A percentile compares a stretch with the other conserved stretches of the same genome.
phyloP scores from a whole-genome alignment of 495 filamentous ascomycete genomes.

The Viridothelium virens region DNA sequence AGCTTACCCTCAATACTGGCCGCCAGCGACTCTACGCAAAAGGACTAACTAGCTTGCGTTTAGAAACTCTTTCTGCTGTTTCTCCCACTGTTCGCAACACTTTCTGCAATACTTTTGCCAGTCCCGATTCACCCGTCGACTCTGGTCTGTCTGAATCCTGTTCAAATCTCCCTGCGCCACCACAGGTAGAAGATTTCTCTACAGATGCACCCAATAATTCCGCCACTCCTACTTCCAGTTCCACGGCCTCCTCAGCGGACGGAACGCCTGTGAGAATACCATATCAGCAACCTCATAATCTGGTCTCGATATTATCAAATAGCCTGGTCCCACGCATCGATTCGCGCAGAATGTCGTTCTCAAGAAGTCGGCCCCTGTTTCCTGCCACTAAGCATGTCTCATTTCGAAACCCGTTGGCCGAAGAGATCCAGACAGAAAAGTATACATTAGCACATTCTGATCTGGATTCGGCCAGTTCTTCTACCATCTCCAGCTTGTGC shows the following conservation, averaged over 20 bases:
- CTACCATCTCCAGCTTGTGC: constrained; percentile 16
- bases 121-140: constrained; percentile 19
- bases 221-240: constrained; percentile 25
- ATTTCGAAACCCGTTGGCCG: constrained; percentile 47
- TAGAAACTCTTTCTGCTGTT: constrained; percentile 51
- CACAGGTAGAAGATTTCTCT: background rate
- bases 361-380: constrained; percentile 45
- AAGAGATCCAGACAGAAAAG: constrained; percentile 47
- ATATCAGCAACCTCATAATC: constrained; percentile 33
- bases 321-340: constrained; percentile 32
- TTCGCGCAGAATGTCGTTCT: constrained; percentile 34
- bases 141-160: background rate
- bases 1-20: constrained; percentile 74
- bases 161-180: background rate
- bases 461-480: constrained; percentile 26
- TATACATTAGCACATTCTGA: constrained; percentile 50
- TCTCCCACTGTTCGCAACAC: constrained; percentile 79
- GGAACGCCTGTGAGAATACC: constrained; percentile 28
- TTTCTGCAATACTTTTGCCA: constrained; percentile 54
- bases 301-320: constrained; percentile 35
- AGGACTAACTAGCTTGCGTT: constrained; percentile 47
- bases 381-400: constrained; percentile 51
- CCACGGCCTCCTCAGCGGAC: constrained; percentile 27
- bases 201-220: constrained; percentile 18
- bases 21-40: constrained; percentile 20